A percentile compares a stretch with the other conserved stretches of the same genome.
Evolutionary conservation across 441 rosid species (phyloP).

Genomic region (Manihot esculenta): DNA sequence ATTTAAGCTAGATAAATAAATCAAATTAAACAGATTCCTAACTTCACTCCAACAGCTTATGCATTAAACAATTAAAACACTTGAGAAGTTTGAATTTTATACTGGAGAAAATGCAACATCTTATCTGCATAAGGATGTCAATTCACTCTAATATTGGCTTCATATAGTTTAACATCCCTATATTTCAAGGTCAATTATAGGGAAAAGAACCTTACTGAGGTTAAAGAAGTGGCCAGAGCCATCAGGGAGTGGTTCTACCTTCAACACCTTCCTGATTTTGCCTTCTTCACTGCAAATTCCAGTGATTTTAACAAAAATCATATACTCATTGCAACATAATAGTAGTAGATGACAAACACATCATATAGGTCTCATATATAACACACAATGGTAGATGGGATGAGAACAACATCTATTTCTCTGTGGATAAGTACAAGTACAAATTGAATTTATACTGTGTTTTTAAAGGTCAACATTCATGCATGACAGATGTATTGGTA

Average conservation of each 20-base stretch:
- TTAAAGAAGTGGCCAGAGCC: slow-evolving; percentile 95
- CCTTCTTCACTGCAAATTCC: slow-evolving; percentile 76
- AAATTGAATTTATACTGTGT: background rate
- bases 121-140: background rate
- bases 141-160: background rate
- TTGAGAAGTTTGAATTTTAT: background rate
- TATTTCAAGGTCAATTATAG: slow-evolving; percentile 16
- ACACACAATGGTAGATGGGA: background rate
- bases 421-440: background rate
- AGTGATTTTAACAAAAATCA: slow-evolving; percentile 8
- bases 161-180: background rate
- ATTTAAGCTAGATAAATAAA: background rate
- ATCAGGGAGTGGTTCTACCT: slow-evolving; percentile 94
- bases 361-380: background rate
- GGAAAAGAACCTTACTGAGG: slow-evolving; percentile 59
- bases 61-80: background rate
- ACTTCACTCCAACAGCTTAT: background rate
- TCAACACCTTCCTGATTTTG: slow-evolving; percentile 83
- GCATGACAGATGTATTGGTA: background rate
- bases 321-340: background rate
- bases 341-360: background rate
- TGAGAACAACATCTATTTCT: background rate
- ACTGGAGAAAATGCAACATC: background rate
- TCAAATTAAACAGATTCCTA: background rate
- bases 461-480: background rate